Evolutionary conservation across 1,139 yeast species (phyloP), one percentile per base, ranked within the genome.

Genomic region (Saccharomyces hybrid): DNA sequence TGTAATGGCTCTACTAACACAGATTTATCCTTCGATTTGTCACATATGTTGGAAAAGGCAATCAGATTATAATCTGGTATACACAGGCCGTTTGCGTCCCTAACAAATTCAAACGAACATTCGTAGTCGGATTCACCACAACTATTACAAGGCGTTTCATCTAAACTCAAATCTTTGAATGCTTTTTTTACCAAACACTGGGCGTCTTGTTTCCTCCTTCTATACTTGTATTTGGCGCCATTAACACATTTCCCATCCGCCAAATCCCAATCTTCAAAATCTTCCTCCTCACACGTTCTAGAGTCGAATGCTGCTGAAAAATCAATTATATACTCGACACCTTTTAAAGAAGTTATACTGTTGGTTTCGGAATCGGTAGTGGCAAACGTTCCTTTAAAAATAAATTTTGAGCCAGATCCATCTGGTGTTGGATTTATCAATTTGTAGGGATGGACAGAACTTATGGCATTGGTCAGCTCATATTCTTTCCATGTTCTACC

Each of bases 81-180:
- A 72, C 96, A 88, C 6, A 70, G 70, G 3, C 77, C 79, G 48
- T 77, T 72, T 0, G 71, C 73, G 50, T 76, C 73, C 41, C 62
- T 67, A 4, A 67, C 52, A 64, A 85, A 88, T 4, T 86, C 88
- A 46, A 70, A 74, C 4, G 78, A 78, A 71, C 97, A 90, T 68
- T 90, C 97, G 62, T 79, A 85, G 67, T 90, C 97, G 11, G 61
- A 63, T n/a, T 73, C 79, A 0, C 81, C 70, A 73, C 97, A 90
- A 23, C 74, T 72, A 11, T 75, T 73, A 71, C 97, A 90, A 9
- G 38, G 38, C 38, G 79, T 76, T 38, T 80, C 84, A 31, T 72
- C 70, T 6, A 79, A 75, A 53, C 75, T 74, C 44, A 86, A 74
- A 62, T 88, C 93, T 50, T 79, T 79, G 63, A 78, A 85, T 5